Evolutionary conservation across 2,329 filamentous ascomycete genomes (phyloP), one percentile per base, ranked within the genome.

Genomic region (Periconia macrospinosa): DNA sequence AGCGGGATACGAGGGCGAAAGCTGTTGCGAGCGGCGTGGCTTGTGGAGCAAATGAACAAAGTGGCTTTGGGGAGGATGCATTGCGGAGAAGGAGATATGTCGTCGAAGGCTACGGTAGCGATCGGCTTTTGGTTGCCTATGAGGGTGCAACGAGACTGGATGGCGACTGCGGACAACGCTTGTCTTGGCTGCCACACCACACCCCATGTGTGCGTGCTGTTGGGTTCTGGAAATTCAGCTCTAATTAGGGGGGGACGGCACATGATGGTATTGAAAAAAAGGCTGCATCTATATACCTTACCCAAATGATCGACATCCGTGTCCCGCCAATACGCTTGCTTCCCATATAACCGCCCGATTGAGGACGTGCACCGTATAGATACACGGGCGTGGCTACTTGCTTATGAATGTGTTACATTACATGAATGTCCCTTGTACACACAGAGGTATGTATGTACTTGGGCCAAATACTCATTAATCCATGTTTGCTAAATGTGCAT

Each of bases 161-260:
- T 27, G 47, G 20, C n/a, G 45, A 47, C 49, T 50, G 46, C 54
- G 59, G 61, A 56, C 49, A 47, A 57, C 49, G 55, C 47, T 17
- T n/a, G 54, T 41, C 60, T 65, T 63, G 60, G 62, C 60, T 57
- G 55, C 47, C 52, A 56, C 56, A 58, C 33, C 33, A 37, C 33
- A 13, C 33, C 11, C 33, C 33, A 13, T 14, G 33, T 37, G 15
- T 13, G 33, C 15, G 33, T 10, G 33, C 33, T 37, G 58, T 59
- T 60, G 55, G 61, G 57, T 47, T 45, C 50, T 42, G 19, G 41
- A 37, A n/a, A 42, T 56, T 55, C 59, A 58, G 60, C 58, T 55
- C 23, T 14, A 46, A 55, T 54, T 54, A 43, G 56, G 53, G 43
- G 52, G 17, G 41, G 8, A 27, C 23, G 23, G 23, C 23, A 27